Evolutionary conservation across 306 rosid species (phyloP).

Genomic region (Cicer judaicum): DNA sequence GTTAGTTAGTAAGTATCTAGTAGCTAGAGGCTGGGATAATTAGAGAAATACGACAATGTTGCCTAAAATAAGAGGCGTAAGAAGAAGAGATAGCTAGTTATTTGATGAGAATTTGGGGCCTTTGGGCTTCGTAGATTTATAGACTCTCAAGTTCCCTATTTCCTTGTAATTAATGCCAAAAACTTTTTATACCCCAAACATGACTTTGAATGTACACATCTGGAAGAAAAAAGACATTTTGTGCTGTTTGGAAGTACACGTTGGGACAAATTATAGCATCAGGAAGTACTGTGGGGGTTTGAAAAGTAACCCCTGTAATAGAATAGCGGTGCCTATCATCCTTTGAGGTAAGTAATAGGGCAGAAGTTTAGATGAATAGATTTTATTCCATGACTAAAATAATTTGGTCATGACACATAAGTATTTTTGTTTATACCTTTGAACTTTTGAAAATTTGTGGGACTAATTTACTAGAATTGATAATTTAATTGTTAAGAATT

Average conservation of each 20-base stretch:
- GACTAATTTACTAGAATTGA: background rate
- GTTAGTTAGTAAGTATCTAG: background rate
- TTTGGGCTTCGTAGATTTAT: background rate
- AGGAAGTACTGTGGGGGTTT: too few relatives aligned
- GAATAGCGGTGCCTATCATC: background rate
- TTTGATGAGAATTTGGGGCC: background rate
- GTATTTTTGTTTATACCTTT: conserved; percentile 19
- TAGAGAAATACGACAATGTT: conserved; percentile 2
- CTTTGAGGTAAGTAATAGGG: conserved; percentile 10
- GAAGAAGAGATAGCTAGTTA: background rate
- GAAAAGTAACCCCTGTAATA: too few relatives aligned
- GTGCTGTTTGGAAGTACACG: too few relatives aligned
- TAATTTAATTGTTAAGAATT: conserved; percentile 10
- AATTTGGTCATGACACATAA: background rate
- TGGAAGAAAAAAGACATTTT: too few relatives aligned
- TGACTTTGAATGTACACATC: too few relatives aligned
- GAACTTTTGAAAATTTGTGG: background rate
- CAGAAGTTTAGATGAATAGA: background rate
- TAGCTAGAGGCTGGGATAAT: background rate
- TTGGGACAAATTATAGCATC: too few relatives aligned
- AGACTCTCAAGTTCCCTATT: background rate
- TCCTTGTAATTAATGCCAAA: background rate
- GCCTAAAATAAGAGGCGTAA: background rate
- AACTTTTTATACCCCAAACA: too few relatives aligned
- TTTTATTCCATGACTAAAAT: background rate